Conservation (phyloP, 116 monocot species). For the Iris pallida region DNA sequence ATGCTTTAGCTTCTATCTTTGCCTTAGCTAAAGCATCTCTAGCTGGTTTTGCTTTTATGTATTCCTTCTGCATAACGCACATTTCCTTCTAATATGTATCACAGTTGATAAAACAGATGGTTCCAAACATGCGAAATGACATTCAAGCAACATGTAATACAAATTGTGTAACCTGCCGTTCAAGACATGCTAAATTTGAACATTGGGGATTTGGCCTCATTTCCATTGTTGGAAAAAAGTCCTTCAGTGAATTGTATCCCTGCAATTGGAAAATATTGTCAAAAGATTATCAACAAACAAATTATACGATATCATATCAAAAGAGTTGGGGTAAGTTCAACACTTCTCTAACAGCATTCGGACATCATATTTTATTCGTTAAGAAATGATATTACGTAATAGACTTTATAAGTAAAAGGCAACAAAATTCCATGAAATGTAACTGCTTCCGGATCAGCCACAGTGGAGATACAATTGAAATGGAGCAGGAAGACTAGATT, state of each 20-base stretch:
- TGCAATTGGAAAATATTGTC: slow-evolving; percentile 15
- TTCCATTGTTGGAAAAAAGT: slow-evolving; percentile 91
- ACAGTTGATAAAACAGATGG: neutral
- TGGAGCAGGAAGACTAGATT: too few relatives aligned
- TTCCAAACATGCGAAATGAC: slow-evolving; percentile 1
- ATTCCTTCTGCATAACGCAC: slow-evolving; percentile 56
- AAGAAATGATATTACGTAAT: neutral
- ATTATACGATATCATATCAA: too few relatives aligned
- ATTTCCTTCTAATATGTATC: neutral
- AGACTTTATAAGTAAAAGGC: neutral
- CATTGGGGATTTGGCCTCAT: slow-evolving; percentile 96
- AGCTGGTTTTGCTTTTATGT: slow-evolving; percentile 65
- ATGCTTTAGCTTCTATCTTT: slow-evolving; percentile 67
- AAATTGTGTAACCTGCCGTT: slow-evolving; percentile 55
- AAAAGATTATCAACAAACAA: slow-evolving; percentile 4
- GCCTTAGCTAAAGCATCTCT: slow-evolving; percentile 83
- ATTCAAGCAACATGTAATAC: slow-evolving; percentile 2
- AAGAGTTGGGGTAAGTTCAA: too few relatives aligned
- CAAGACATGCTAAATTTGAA: slow-evolving; percentile 80
- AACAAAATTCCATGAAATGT: neutral
- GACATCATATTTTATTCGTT: neutral
- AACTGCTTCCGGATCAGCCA: too few relatives aligned
- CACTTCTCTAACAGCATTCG: too few relatives aligned
- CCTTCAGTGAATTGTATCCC: slow-evolving; percentile 97
- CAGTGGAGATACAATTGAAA: too few relatives aligned